phyloP scores from a whole-genome alignment of 2,329 filamentous ascomycete genomes.

The Fusarium staphyleae region DNA sequence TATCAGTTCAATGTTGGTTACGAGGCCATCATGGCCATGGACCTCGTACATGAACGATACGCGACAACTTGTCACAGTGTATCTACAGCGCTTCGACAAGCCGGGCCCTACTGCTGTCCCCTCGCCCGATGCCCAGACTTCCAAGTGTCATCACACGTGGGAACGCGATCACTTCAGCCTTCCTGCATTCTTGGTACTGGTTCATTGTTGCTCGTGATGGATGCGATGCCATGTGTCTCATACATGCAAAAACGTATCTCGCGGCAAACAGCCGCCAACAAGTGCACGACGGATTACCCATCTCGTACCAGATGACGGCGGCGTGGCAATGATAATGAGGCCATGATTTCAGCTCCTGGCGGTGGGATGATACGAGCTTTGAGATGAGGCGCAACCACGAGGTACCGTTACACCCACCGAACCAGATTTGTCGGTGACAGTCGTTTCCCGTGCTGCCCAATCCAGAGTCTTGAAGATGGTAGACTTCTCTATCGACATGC shows the following conservation, averaged over 20 bases:
- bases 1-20: slow-evolving; percentile 1
- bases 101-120: background rate
- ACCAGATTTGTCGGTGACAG: background rate
- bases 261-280: background rate
- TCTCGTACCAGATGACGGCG: slow-evolving; percentile 17
- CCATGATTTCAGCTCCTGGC: slow-evolving; percentile 21
- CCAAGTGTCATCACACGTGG: slow-evolving; percentile 12
- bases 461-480: slow-evolving; percentile 1
- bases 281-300: slow-evolving; percentile 5
- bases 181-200: slow-evolving; percentile 8
- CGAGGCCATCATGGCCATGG: slow-evolving; percentile 8
- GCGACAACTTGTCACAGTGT: background rate
- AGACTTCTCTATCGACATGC: slow-evolving; percentile 13
- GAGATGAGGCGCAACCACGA: slow-evolving; percentile 13
- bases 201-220: slow-evolving; percentile 9
- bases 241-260: slow-evolving; percentile 2
- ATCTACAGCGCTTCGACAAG: background rate
- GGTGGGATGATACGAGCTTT: slow-evolving; percentile 28
- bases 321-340: slow-evolving; percentile 21
- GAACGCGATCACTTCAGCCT: background rate
- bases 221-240: slow-evolving; percentile 23
- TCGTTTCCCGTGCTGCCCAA: background rate
- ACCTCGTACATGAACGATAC: slow-evolving; percentile 12
- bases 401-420: slow-evolving; percentile 11
- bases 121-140: background rate